Evolutionary conservation across 106 monocot genomes (phyloP).

Genomic region (Allium sativum): DNA sequence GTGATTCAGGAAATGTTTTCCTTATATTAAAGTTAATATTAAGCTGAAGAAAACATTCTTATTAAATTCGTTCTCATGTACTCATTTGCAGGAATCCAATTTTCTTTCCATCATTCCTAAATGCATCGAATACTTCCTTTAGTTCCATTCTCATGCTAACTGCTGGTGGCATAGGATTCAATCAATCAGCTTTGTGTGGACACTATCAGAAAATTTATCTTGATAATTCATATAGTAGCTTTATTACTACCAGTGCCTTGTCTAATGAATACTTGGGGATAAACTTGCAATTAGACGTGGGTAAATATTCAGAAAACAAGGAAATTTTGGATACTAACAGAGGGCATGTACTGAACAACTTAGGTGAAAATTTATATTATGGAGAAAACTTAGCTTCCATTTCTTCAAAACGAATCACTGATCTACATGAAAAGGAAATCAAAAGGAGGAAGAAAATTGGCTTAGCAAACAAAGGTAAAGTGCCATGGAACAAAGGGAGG

Average conservation of each 20-base stretch:
- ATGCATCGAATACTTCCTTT: background rate
- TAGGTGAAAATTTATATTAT: background rate
- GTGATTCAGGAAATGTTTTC: too few species aligned
- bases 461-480: constrained; percentile 67
- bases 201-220: constrained; percentile 1
- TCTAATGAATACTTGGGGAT: constrained; percentile 2
- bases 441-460: constrained; percentile 76
- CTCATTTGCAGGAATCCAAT: constrained; percentile 1
- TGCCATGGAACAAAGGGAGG: constrained; percentile 83
- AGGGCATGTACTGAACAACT: constrained; percentile 4
- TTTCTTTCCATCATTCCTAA: constrained; percentile 11
- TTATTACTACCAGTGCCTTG: constrained; percentile 4
- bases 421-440: constrained; percentile 26
- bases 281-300: constrained; percentile 7
- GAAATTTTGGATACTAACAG: background rate
- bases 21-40: too few species aligned
- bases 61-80: too few species aligned
- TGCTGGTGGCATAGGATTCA: constrained; percentile 11
- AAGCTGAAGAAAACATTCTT: too few species aligned
- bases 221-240: constrained; percentile 10
- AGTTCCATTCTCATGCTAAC: constrained; percentile 2
- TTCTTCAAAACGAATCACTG: background rate
- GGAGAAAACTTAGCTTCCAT: background rate
- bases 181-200: constrained; percentile 3
- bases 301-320: constrained; percentile 3